Evolutionary conservation across 129 eudicot species (phyloP).

Genomic region (Chrysanthemum lavandulifolium): DNA sequence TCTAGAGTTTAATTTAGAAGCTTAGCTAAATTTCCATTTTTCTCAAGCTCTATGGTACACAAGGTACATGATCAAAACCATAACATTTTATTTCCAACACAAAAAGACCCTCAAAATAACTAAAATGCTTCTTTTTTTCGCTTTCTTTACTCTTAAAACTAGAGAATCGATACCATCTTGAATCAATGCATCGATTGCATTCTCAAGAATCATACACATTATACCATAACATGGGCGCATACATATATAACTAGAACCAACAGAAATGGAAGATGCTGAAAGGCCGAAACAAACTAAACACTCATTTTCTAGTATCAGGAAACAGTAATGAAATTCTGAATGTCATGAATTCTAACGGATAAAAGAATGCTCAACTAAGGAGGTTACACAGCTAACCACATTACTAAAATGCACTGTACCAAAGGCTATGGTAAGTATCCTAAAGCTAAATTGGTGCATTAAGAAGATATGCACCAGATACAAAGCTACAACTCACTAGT

Average conservation of each 20-base stretch:
- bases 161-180: no score
- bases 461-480: slow-evolving; percentile 21
- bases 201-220: no score
- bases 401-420: slow-evolving; percentile 16
- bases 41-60: no score
- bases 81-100: no score
- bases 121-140: no score
- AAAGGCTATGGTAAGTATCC: slow-evolving; percentile 8
- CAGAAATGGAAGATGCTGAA: not conserved
- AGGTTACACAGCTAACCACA: slow-evolving; percentile 14
- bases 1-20: no score
- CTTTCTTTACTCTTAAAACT: no score
- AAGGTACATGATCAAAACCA: no score
- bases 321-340: not conserved
- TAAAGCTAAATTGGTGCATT: slow-evolving; percentile 25
- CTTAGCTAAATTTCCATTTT: no score
- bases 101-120: no score
- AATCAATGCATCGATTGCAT: no score
- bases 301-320: not conserved
- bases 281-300: not conserved
- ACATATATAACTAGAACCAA: not conserved
- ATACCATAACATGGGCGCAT: not conserved
- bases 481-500: not conserved
- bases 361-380: slow-evolving; percentile 17
- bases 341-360: slow-evolving; percentile 5